Percentiles rank a stretch among this genome's conserved stretches.
These are phyloP conservation scores for Luffa aegyptiaca DNA, from an alignment of 306 rosid genomes.

Conservation along the genomic window DNA sequence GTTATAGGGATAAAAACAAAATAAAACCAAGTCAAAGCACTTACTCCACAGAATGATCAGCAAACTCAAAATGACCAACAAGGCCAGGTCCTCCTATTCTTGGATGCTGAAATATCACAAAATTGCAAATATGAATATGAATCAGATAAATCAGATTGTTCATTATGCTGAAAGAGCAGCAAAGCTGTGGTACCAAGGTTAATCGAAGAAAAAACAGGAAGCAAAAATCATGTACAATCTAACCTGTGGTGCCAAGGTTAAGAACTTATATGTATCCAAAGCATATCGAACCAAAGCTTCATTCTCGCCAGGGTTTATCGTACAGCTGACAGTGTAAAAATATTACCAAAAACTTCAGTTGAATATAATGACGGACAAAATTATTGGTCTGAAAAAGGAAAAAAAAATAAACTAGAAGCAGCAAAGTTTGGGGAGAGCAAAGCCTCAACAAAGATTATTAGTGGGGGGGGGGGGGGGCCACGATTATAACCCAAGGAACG, in stretches of 20 bases:
- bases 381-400: neutral
- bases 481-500: neutral
- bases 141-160: neutral
- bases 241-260: constrained; percentile 82
- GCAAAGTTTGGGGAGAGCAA: neutral
- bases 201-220: neutral
- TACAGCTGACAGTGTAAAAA: constrained; percentile 41
- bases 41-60: constrained; percentile 76
- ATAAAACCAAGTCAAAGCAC: constrained; percentile 10
- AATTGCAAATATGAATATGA: neutral
- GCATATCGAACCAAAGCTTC: constrained; percentile 94
- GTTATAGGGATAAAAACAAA: neutral
- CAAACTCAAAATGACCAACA: constrained; percentile 60
- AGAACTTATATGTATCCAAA: constrained; percentile 67
- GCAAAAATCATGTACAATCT: constrained; percentile 12
- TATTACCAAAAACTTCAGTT: neutral
- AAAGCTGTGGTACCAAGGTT: neutral
- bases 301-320: constrained; percentile 96
- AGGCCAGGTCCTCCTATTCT: constrained; percentile 95
- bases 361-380: neutral
- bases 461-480: neutral
- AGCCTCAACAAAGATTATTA: neutral
- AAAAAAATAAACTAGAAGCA: neutral
- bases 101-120: constrained; percentile 47
- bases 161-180: neutral